Conservation (phyloP, 495 filamentous ascomycete species). For the Durotheca rogersii region DNA sequence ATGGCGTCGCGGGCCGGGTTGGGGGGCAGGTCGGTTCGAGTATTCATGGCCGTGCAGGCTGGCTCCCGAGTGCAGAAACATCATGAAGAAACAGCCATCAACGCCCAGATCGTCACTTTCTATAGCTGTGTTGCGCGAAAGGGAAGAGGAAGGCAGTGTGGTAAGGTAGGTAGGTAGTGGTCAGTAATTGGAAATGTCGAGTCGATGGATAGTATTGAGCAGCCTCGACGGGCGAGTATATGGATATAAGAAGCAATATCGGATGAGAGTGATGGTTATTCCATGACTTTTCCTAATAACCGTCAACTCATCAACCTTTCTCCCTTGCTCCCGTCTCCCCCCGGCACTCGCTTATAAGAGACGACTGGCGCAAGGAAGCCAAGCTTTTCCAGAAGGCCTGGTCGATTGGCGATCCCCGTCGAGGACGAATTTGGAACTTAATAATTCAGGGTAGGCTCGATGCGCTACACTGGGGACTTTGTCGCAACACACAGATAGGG, state of each 20-base stretch:
- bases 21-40: constrained; percentile 43
- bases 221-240: constrained; percentile 3
- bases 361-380: background rate
- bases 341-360: background rate
- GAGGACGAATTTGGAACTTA: constrained; percentile 3
- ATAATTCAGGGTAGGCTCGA: too few species aligned
- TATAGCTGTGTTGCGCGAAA: too few species aligned
- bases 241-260: constrained; percentile 8
- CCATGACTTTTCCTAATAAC: constrained; percentile 8
- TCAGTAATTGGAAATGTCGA: constrained; percentile 11
- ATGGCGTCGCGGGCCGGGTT: constrained; percentile 41
- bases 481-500: too few species aligned
- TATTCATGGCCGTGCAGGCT: constrained; percentile 59
- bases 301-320: too few species aligned
- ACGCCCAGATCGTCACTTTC: constrained; percentile 10
- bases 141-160: too few species aligned
- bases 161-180: too few species aligned
- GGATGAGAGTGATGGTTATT: constrained; percentile 6
- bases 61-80: constrained; percentile 53
- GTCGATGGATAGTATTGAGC: constrained; percentile 14
- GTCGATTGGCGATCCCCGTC: background rate
- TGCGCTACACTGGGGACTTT: too few species aligned
- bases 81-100: constrained; percentile 27
- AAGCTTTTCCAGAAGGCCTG: background rate
- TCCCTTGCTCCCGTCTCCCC: background rate